These are phyloP conservation scores for Omphalotus guepiniiformis DNA, from an alignment of 768 basidiomycete genomes.

Conservation along the genomic window DNA sequence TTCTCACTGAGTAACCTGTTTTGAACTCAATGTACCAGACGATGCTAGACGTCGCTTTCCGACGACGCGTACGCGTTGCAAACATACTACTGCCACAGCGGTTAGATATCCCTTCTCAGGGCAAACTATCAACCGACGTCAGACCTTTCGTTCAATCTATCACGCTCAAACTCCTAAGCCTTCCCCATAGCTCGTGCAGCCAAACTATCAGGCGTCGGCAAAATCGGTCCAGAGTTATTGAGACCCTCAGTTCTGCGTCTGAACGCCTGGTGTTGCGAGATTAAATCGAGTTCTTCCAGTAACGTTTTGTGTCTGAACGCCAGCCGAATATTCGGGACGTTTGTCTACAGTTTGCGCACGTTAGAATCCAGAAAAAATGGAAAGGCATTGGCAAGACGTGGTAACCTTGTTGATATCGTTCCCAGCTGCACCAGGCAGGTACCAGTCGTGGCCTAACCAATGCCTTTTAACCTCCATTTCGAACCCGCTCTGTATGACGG, in stretches of 20 bases:
- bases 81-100: too few species aligned
- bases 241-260: not conserved
- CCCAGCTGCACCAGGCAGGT: conserved; percentile 85
- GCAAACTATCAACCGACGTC: too few species aligned
- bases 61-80: too few species aligned
- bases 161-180: too few species aligned
- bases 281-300: conserved; percentile 77
- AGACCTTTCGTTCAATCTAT: too few species aligned
- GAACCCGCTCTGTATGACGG: conserved; percentile 93
- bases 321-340: conserved; percentile 89
- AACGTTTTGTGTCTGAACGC: conserved; percentile 91
- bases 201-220: conserved; percentile 2
- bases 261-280: conserved; percentile 25
- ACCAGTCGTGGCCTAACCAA: conserved; percentile 94
- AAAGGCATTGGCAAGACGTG: conserved; percentile 1
- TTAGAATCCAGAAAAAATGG: not conserved
- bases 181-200: conserved; percentile 3
- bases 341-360: conserved; percentile 57
- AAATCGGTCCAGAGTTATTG: not conserved
- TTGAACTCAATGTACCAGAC: too few species aligned
- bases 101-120: too few species aligned
- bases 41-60: too few species aligned
- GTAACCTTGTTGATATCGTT: conserved; percentile 94
- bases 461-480: conserved; percentile 98
- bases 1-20: too few species aligned